phyloP scores from a whole-genome alignment of 2,329 filamentous ascomycete species.

The Trichoderma sp. region DNA sequence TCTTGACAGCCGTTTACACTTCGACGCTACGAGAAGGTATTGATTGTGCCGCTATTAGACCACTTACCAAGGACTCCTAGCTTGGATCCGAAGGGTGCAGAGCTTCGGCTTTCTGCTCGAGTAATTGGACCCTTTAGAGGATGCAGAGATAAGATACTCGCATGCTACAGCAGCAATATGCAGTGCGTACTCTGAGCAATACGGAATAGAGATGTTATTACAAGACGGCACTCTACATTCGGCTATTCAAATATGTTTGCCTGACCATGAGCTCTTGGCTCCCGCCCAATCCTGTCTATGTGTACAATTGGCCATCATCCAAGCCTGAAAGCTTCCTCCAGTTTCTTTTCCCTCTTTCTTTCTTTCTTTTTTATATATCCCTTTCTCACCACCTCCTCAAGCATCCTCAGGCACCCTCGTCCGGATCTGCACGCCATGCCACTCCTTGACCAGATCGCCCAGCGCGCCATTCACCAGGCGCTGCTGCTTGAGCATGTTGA shows the following conservation, averaged over 20 bases:
- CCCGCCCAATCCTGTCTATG: neutral
- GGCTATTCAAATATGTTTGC: neutral
- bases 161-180: neutral
- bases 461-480: conserved; percentile 76
- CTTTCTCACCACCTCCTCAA: neutral
- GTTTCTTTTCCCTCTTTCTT: neutral
- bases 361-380: neutral
- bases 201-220: neutral
- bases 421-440: conserved; percentile 82
- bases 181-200: neutral
- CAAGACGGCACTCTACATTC: neutral
- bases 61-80: no score
- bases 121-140: neutral
- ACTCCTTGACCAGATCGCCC: conserved; percentile 74
- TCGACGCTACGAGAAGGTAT: no score
- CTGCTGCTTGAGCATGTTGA: conserved; percentile 79
- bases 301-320: neutral
- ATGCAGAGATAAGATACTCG: neutral
- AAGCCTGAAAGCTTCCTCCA: neutral
- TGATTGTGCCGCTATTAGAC: neutral
- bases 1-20: no score
- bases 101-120: neutral
- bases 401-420: conserved; percentile 56
- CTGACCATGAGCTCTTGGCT: neutral
- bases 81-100: no score